Base-by-base conservation (phyloP, 192 early-diverging fungal genomes). In the Coemansia sp. region DNA sequence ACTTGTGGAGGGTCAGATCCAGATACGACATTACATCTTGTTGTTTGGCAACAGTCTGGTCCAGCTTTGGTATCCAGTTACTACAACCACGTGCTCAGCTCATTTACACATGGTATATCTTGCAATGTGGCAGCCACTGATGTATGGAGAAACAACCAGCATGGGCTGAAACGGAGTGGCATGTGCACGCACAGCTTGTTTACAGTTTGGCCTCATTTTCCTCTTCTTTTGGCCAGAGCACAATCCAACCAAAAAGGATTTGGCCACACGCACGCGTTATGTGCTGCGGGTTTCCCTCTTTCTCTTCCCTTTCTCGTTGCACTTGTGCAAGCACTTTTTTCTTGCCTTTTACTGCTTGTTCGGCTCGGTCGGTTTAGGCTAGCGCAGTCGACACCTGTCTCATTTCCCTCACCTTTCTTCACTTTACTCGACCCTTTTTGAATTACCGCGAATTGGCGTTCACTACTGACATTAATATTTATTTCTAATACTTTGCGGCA, bases 261-360 rank as follows among this genome's bases (percentile, higher is more conserved):
- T 48, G 7, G 17, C 15, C 19, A 48, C 19, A 48, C 42, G 42
- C 47, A 48, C 19, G 17, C 47, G 17, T n/a, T 48, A 48, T 8
- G 19, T n/a, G 2, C 47, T 19, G 47, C 8, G 31, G 15, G 56
- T 47, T 66, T 22, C n/a, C 47, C 40, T 34, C 56, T 48, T 2
- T 53, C 59, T 51, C 31, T 62, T 50, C 21, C 44, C 50, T 57
- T 52, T 57, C 40, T 49, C 50, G 38, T 48, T 20, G 12, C n/a
- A 9, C 19, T 20, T 20, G 47, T 17, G 19, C 47, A 48, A 48
- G 19, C n/a, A n/a, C 31, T 34, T 48, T 17, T 48, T 48, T 48
- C 19, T 48, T 19, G 15, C 15, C 17, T 46, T 46, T 48, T 48
- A 48, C 47, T 48, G 47, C 47, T 48, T 17, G 47, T 48, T 48